Conservation (phyloP, 192 early-diverging fungal species). For the Mortierella antarctica region DNA sequence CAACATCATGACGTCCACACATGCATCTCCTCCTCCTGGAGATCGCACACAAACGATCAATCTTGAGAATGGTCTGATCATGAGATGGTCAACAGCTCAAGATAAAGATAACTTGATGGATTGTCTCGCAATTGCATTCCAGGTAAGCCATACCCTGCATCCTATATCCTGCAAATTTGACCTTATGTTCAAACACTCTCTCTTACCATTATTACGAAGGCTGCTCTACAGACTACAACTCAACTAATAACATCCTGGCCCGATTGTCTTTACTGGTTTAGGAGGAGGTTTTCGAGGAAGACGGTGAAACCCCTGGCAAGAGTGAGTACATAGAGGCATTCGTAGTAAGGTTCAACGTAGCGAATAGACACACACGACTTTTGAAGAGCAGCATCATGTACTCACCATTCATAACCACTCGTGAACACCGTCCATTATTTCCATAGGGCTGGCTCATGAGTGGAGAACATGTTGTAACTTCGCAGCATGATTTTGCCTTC, state of each 20-base stretch:
- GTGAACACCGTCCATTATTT: no score
- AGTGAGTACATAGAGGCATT: not conserved
- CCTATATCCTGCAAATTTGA: no score
- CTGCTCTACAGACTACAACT: no score
- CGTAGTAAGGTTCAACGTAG: not conserved
- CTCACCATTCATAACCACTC: no score
- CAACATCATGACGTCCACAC: no score
- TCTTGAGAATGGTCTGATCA: conserved; percentile 8
- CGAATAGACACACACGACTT: not conserved
- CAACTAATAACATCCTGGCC: not conserved
- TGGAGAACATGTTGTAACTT: not conserved
- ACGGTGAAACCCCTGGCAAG: not conserved
- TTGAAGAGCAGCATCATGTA: no score
- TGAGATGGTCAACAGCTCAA: conserved; percentile 12
- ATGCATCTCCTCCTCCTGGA: no score
- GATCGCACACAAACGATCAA: not conserved
- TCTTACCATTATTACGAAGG: not conserved
- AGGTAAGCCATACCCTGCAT: not conserved
- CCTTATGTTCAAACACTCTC: not conserved
- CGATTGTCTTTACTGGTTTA: not conserved
- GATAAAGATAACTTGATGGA: conserved; percentile 1
- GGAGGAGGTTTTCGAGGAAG: not conserved
- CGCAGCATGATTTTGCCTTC: conserved; percentile 6
- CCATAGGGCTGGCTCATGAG: not conserved
- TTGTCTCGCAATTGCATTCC: not conserved